Evolutionary conservation across 495 filamentous ascomycete species (phyloP), one percentile per base, ranked within the genome.

Genomic region (Penicillium salamii): DNA sequence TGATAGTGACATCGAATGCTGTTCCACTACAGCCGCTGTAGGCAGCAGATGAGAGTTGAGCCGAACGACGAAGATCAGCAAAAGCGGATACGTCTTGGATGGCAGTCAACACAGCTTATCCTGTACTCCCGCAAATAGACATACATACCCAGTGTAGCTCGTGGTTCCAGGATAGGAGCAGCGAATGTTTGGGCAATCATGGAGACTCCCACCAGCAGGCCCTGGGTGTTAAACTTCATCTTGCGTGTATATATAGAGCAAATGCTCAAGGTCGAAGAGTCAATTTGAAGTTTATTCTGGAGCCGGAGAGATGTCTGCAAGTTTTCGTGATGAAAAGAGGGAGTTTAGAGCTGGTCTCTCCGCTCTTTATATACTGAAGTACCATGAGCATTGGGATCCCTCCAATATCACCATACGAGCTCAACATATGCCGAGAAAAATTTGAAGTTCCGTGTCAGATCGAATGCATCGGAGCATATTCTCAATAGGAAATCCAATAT

Each of bases 41-140:
- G 6, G 64, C 66, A 32, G 64, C 66, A 9, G 66, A 69, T 5
- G 66, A 66, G 4, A 69, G 56, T n/a, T 69, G 35, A n/a, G 66
- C 66, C 8, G 62, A 57, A 33, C 66, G 57, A 13, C 50, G 52
- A 19, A 69, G 51, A n/a, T 54, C 51, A 6, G 43, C 7, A 19
- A 57, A 69, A 7, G 53, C 58, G 15, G 41, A 34, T 7, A 61
- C 12, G n/a, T 57, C 65, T 69, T 51, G 18, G 37, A 4, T n/a
- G 3, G 14, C 14, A 11, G 42, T 55, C 19, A 50, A 21, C 11
- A 12, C 0, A 13, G 6, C 13, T 23, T 6, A 5, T 3, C 7
- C 11, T 7, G 3, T 12, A 34, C 32, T 35, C 24, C n/a, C 13
- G 18, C 12, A 17, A 11, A 18, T 5, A 7, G 7, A 5, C 44